These are phyloP conservation scores for Coniferiporia sulphurascens DNA, from an alignment of 1,284 basidiomycete genomes.

Conservation along the genomic window DNA sequence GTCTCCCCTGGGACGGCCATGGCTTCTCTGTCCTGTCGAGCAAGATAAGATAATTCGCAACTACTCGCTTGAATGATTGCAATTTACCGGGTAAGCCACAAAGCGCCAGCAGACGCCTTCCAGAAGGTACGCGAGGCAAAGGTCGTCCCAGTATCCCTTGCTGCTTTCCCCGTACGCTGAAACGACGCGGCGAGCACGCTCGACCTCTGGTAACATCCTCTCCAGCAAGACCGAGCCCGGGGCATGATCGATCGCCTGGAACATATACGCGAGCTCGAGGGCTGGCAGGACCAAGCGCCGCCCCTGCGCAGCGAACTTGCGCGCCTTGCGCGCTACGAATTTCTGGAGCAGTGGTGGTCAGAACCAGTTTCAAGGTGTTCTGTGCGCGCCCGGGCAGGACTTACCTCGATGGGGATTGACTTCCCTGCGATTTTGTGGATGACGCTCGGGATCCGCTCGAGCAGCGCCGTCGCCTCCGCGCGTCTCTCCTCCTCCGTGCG, in stretches of 20 bases:
- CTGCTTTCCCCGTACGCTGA: constrained; percentile 20
- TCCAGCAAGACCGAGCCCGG: constrained; percentile 20
- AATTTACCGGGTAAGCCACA: constrained; percentile 37
- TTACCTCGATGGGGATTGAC: constrained; percentile 44
- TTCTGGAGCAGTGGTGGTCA: constrained; percentile 30
- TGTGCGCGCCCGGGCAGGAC: constrained; percentile 7
- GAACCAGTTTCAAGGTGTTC: not conserved
- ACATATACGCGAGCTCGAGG: constrained; percentile 49
- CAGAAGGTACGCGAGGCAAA: not conserved
- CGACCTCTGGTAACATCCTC: constrained; percentile 24
- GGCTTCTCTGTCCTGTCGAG: constrained; percentile 7
- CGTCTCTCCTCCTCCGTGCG: constrained; percentile 8
- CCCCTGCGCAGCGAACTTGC: constrained; percentile 46
- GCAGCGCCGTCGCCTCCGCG: constrained; percentile 27
- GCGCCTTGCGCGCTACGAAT: constrained; percentile 46
- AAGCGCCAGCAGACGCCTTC: constrained; percentile 34
- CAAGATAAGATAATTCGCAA: too few relatives aligned
- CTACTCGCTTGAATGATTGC: not conserved
- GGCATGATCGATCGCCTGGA: constrained; percentile 29
- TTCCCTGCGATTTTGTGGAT: constrained; percentile 42
- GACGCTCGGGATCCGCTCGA: constrained; percentile 34
- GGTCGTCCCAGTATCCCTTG: constrained; percentile 48
- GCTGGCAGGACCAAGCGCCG: constrained; percentile 45
- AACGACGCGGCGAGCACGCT: constrained; percentile 26
- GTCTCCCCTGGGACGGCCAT: not conserved